Evolutionary conservation across 2,329 filamentous ascomycete genomes (phyloP), one percentile per base, ranked within the genome.

Genomic region (Leptosphaerulina australis): DNA sequence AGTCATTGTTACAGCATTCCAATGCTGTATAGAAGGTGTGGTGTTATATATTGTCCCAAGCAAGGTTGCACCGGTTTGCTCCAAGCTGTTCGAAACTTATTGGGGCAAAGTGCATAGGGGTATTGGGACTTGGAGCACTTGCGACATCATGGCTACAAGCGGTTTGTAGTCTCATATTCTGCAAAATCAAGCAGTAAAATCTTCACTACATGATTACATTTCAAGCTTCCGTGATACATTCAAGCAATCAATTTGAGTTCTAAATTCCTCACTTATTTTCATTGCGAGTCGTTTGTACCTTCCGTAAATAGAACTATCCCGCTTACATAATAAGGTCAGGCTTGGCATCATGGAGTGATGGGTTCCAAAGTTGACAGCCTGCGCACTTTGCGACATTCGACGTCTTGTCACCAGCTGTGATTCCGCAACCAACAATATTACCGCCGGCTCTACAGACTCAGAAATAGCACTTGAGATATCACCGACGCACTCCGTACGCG

Each of bases 401-500:
- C 51, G 53, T 48, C 31, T 43, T 62, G 66, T 69, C 63, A 55
- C 12, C 44, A 31, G 48, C 26, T 21, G 34, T 53, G 22, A 37
- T 39, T 33, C 17, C 15, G 29, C 51, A 56, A 43, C 43, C 44
- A 36, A 35, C 39, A 58, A 53, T 37, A 52, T 34, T 44, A 9
- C 18, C 22, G 14, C 28, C 12, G 39, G 35, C 22, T 35, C 14
- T 10, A 22, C 21, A 49, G 29, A 26, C 17, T 31, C 25, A 5
- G 7, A 29, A 14, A 9, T 49, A 17, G 22, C 9, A 7, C 18
- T 37, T 22, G 28, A 29, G 46, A 17, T 20, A 38, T 28, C 53
- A 60, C 60, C 59, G 64, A 69, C 44, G 49, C 31, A 36, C 59
- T 60, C 64, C 59, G 78, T 39, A 76, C 77, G 51, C 78, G 31